A percentile compares a stretch with the other conserved stretches of the same genome.
Conservation (phyloP, 257 asterid genomes). For the Fraxinus americana region DNA sequence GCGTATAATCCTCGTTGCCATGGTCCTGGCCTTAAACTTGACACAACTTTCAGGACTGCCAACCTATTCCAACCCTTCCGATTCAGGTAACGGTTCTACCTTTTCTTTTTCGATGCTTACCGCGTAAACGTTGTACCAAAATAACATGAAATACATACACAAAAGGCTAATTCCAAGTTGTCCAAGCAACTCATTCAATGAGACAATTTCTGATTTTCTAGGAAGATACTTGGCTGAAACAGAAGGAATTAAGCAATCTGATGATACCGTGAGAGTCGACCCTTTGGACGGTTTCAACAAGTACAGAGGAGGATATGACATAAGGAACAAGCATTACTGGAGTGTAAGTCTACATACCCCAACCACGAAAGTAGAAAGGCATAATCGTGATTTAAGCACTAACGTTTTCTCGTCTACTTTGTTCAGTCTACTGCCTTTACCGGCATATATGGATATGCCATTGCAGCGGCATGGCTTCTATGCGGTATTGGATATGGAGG, state of each 20-base stretch:
- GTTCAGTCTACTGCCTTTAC: constrained; percentile 77
- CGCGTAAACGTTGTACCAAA: neutral
- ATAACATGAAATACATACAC: neutral
- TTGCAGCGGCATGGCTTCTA: constrained; percentile 60
- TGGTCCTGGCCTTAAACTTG: constrained; percentile 35
- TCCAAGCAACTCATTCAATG: too few relatives aligned
- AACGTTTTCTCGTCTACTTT: neutral
- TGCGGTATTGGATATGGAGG: constrained; percentile 67
- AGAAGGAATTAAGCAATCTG: constrained; percentile 18
- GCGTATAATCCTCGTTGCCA: constrained; percentile 19
- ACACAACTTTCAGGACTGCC: constrained; percentile 34
- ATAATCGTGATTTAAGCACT: neutral
- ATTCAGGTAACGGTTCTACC: constrained; percentile 32
- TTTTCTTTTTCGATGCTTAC: neutral
- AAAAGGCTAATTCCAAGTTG: too few relatives aligned
- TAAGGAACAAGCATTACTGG: constrained; percentile 79
- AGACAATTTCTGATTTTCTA: constrained; percentile 24
- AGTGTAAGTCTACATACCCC: constrained; percentile 50
- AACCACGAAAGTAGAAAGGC: constrained; percentile 21
- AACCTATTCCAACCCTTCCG: constrained; percentile 10
- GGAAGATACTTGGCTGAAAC: constrained; percentile 47
- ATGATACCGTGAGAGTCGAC: constrained; percentile 66
- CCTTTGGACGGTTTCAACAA: constrained; percentile 64
- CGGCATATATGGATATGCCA: constrained; percentile 65
- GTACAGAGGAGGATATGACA: constrained; percentile 84